Evolutionary conservation across 2,329 filamentous ascomycete genomes (phyloP), one percentile per base, ranked within the genome.

Genomic region (Xylaria sp.): DNA sequence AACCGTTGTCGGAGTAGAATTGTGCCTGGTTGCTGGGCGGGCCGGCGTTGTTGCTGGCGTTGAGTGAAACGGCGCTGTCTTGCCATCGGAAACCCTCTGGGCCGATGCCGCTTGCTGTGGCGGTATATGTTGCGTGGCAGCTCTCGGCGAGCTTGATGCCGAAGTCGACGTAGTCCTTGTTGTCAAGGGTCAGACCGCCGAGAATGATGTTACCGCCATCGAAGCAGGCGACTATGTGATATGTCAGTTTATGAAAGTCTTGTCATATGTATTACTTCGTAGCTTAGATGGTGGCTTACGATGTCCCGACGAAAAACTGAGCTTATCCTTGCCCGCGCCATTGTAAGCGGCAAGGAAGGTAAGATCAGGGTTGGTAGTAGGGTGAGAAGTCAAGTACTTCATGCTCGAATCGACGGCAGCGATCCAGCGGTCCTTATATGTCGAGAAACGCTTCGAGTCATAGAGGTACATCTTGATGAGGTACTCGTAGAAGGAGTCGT

Each of bases 401-500:
- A 94, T 93, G 4, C 86, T 86, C 5, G 88, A 91, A 66, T 95
- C 86, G 55, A 86, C 89, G 1, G 91, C 91, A 0, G 79, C 70
- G 48, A 90, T 76, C 91, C 91, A 96, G 52, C 85, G 84, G 63
- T 92, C 87, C 67, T 80, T 85, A 75, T 93, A 91, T 2, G 73
- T 63, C 1, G 69, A 74, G 68, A 89, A 95, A 2, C 84, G 80
- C 4, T 72, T 66, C 0, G 84, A 79, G 69, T 93, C 88, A 72
- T 95, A 95, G 57, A 93, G 74, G 68, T 87, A 95, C 89, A 94
- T 93, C 78, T 96, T 96, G 73, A 96, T 87, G 37, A 96, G 82
- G 69, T 95, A 95, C 75, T 95, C 91, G 75, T 95, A 96, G 75
- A 88, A 95, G 49, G 86, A 90, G 72, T 95, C 91, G 35, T 82